Base-by-base conservation (phyloP, 192 early-diverging fungal genomes). In the Coemansia sp. region DNA sequence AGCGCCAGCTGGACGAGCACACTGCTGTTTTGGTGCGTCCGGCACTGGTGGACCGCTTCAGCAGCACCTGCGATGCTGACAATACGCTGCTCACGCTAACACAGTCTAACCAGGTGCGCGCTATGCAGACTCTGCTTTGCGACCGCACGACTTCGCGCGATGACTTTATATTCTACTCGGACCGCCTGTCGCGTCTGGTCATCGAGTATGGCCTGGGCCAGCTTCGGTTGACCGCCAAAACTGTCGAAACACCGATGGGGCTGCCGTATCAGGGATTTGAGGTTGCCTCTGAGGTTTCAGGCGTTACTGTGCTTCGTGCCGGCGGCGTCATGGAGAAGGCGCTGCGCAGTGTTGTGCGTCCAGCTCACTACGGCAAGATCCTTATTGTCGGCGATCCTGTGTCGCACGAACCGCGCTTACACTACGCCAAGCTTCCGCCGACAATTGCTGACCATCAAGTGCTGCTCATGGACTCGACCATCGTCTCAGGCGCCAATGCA, bases 271-370 rank as follows among this genome's bases (percentile, higher is more conserved):
- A 81, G 4, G 89, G 90, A 45, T 75, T 67, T 25, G 69, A 41
- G 19, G 51, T 72, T 22, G 59, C 67, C 2, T 58, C 65, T 6
- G 59, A 76, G 53, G 66, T 86, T 47, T 57, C 79, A n/a, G 93
- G 88, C 37, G 91, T 95, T 5, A 91, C 91, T 1, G 87, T 98
- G 51, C 79, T 95, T 51, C 90, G 93, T 37, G 87, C 93, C 3
- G 96, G 94, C 12, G 87, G 88, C n/a, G 89, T 92, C 6, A 95
- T 98, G 94, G 94, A 96, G 68, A 84, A 80, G 59, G 92, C 90
- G 5, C 75, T 96, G 25, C 89, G 88, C 59, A 85, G 87, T 57
- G 94, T 94, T 2, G 87, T 87, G 48, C 89, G 87, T 23, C 90
- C 93, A 66, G 89, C 88, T 1, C 85, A 88, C 17, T 88, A 93